Percentiles rank a stretch among this genome's conserved stretches.
Evolutionary conservation across 805 yeast species (phyloP).

Genomic region (Lipomyces kockii): DNA sequence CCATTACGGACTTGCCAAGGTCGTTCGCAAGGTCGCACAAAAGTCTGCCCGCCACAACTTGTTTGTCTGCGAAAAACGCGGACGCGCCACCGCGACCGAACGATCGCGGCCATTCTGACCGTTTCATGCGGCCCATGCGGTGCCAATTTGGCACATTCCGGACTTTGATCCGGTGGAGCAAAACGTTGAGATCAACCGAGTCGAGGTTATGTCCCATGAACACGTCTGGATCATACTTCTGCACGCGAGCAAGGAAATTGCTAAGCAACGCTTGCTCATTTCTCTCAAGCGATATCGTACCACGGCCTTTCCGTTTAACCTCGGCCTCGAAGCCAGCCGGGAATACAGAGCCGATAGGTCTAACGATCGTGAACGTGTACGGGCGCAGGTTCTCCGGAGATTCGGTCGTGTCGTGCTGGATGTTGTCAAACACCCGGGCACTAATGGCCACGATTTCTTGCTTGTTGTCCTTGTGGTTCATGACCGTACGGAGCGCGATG

Average conservation of each 20-base stretch:
- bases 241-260: slow-evolving; percentile 73
- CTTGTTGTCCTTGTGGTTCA: slow-evolving; percentile 72
- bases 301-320: slow-evolving; percentile 56
- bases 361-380: slow-evolving; percentile 68
- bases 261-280: slow-evolving; percentile 76
- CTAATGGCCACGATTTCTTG: slow-evolving; percentile 90
- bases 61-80: slow-evolving; percentile 61
- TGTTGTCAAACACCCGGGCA: slow-evolving; percentile 66
- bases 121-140: slow-evolving; percentile 77
- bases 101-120: slow-evolving; percentile 72
- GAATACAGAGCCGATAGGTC: slow-evolving; percentile 66
- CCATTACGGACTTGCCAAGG: slow-evolving; percentile 88
- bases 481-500: slow-evolving; percentile 75
- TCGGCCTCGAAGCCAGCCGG: slow-evolving; percentile 76
- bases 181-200: slow-evolving; percentile 72
- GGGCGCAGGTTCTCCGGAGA: slow-evolving; percentile 65
- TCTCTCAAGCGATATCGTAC: slow-evolving; percentile 60
- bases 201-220: slow-evolving; percentile 87
- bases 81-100: slow-evolving; percentile 55
- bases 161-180: slow-evolving; percentile 80
- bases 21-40: slow-evolving; percentile 93
- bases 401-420: slow-evolving; percentile 77
- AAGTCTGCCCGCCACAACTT: slow-evolving; percentile 81
- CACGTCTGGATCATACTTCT: slow-evolving; percentile 87
- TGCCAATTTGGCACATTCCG: slow-evolving; percentile 77